Base-by-base conservation (phyloP, 176 grass and related monocot genomes). In the Eleusine indica region DNA sequence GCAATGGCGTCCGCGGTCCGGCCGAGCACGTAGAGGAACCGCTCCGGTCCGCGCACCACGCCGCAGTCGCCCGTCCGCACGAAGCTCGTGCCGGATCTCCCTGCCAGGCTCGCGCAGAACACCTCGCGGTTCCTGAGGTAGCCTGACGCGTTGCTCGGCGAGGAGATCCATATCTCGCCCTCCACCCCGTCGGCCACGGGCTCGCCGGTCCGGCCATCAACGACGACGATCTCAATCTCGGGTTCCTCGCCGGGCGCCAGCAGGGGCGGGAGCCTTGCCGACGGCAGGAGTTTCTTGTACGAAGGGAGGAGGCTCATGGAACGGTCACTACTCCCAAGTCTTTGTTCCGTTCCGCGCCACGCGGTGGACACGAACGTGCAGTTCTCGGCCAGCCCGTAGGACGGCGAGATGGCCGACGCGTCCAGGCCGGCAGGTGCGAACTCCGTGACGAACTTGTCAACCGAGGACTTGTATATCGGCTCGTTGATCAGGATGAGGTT, bases 331-430 rank as follows among this genome's bases (percentile, higher is more conserved):
- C 3, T 32, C 15, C 14, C 8, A 17, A 17, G 4, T 4, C 49
- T 18, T 35, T 3, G 0, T 17, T 84, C 83, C 4, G 25, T 40
- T 32, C 40, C 28, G 42, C 73, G 70, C 90, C 90, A 92, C 3
- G 90, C 78, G 3, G 90, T 92, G 68, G 90, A 88, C 9, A 92
- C 86, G 63, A 88, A 92, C 0, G 90, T 92, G 83, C 83, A 86
- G 79, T 88, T 92, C 75, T 92, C 90, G 6, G 86, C 86, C 4
- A 88, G 70, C 28, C 90, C 90, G 37, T 89, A 92, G 0, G 90
- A 92, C 30, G 83, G 90, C 29, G 90, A 82, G 79, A 92, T 67
- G 22, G 70, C 64, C n/a, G 83, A 64, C 5, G 79, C 78, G 43
- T 80, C 66, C 4, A 92, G 80, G 56, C 83, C 80, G 56, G 54